Base-by-base conservation (phyloP, 129 eudicot genomes). In the Helianthus annuus region DNA sequence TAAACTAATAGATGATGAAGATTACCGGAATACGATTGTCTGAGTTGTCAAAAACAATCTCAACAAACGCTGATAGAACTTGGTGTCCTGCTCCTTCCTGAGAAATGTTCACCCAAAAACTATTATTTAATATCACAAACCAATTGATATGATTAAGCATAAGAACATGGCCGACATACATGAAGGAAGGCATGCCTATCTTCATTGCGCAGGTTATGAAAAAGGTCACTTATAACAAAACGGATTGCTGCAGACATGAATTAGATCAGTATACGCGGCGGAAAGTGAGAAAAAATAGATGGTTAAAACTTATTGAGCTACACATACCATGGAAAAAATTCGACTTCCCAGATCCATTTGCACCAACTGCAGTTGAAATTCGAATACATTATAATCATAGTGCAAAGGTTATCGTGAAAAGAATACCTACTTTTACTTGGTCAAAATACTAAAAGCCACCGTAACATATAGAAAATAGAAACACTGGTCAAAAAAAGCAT, bases 11-110 rank as follows among this genome's bases (percentile, higher is more conserved):
- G 56, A 63, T 61, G 42, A 42, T 27, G 73, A 69, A 45, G 9
- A 76, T 81, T 94, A 94, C 99, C 78, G 99, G 99, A 44, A 95
- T 88, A 7, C 99, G 96, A 42, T 91, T 91, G 84, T 95, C 99
- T 32, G 95, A 81, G 80, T 95, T 95, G 71, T 95, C 97, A 64
- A 95, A 91, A 64, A 95, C 99, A 52, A 95, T 95, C 90, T 95
- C 99, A 71, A 95, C 99, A 80, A 95, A 95, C 38, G 99, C 99
- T 66, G 99, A 90, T 52, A 91, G 70, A 65, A 95, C 96, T 74
- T 91, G 97, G 85, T 90, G 96, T 38, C 99, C 99, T 61, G 99
- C 91, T 67, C 99, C 97, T 91, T 95, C 99, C 99, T 91, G 80
- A 29, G 42, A 70, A 83, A 68, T 16, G 62, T 68, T 66, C 54